Evolutionary conservation across 805 yeast genomes (phyloP).

Genomic region (Kurtzmaniella cleridarum): DNA sequence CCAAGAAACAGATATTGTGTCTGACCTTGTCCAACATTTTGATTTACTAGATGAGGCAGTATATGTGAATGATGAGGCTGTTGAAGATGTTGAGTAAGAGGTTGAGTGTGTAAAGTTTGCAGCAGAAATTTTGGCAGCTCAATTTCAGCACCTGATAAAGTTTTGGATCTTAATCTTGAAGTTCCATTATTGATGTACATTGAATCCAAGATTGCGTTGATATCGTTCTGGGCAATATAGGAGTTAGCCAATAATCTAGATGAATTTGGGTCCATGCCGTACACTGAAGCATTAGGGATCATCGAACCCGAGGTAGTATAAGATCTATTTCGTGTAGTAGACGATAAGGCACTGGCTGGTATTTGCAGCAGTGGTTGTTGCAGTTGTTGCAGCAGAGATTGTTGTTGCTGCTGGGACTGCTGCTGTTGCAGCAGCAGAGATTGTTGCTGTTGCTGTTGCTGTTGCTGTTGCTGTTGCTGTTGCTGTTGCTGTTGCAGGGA

Average conservation of each 20-base stretch:
- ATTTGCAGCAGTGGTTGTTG: constrained; percentile 3
- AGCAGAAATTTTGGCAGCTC: neutral
- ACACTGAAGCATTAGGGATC: constrained; percentile 4
- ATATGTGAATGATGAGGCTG: constrained; percentile 1
- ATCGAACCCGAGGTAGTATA: constrained; percentile 43
- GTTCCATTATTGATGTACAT: neutral
- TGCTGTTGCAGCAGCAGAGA: neutral
- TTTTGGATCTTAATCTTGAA: constrained; percentile 38
- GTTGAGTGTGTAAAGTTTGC: neutral
- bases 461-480: constrained; percentile 5
- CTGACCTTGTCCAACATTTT: constrained; percentile 7
- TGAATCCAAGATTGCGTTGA: constrained; percentile 22
- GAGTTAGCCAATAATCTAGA: constrained; percentile 20
- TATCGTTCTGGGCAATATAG: constrained; percentile 18
- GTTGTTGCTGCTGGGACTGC: constrained; percentile 12
- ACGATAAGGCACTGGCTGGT: constrained; percentile 1
- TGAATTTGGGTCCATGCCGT: constrained; percentile 8
- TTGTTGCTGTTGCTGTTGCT: neutral
- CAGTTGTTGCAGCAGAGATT: constrained; percentile 4
- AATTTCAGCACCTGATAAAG: constrained; percentile 19
- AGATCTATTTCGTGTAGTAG: constrained; percentile 38
- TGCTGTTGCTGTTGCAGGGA: constrained; percentile 8
- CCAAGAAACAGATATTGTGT: constrained; percentile 1
- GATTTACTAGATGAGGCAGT: constrained; percentile 6
- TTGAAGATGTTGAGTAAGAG: neutral